Percentiles rank a stretch among this genome's conserved stretches.
phyloP scores from a whole-genome alignment of 441 rosid genomes.

The Populus hybrid region DNA sequence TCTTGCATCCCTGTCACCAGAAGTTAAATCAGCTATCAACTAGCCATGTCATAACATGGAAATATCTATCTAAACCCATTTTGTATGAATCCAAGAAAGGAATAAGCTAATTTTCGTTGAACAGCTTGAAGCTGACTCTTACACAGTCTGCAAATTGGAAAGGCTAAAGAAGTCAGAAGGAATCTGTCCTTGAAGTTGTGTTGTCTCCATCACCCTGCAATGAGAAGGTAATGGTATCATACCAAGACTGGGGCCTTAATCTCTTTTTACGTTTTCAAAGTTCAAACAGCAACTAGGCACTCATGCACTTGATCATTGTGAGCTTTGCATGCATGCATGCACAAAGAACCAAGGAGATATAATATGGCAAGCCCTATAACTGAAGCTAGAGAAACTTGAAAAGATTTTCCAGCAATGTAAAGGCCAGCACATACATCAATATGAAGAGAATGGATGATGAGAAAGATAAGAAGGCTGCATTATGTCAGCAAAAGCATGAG shows the following conservation, averaged over 20 bases:
- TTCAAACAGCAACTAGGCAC: neutral
- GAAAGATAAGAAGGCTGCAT: too few species aligned
- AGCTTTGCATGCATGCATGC: neutral
- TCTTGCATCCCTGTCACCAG: constrained; percentile 39
- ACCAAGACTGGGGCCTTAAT: neutral
- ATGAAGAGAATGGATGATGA: too few species aligned
- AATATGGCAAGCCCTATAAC: neutral
- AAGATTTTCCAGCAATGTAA: too few species aligned
- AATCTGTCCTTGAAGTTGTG: constrained; percentile 51
- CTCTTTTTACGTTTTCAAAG: neutral
- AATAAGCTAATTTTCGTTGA: neutral
- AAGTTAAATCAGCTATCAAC: constrained; percentile 8
- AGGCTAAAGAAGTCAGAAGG: constrained; percentile 52
- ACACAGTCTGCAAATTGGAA: constrained; percentile 57
- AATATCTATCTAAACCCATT: neutral
- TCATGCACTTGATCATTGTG: neutral
- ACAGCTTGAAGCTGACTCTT: constrained; percentile 22
- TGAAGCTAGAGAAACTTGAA: neutral
- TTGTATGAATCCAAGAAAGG: neutral
- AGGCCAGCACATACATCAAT: too few species aligned
- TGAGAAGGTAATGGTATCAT: neutral
- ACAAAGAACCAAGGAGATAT: too few species aligned
- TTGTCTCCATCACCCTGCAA: constrained; percentile 61
- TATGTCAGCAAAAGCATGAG: too few species aligned
- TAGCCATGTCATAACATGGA: neutral